Evolutionary conservation across 2,329 filamentous ascomycete species (phyloP), one percentile per base, ranked within the genome.

Genomic region (Camptophora hylomeconis): DNA sequence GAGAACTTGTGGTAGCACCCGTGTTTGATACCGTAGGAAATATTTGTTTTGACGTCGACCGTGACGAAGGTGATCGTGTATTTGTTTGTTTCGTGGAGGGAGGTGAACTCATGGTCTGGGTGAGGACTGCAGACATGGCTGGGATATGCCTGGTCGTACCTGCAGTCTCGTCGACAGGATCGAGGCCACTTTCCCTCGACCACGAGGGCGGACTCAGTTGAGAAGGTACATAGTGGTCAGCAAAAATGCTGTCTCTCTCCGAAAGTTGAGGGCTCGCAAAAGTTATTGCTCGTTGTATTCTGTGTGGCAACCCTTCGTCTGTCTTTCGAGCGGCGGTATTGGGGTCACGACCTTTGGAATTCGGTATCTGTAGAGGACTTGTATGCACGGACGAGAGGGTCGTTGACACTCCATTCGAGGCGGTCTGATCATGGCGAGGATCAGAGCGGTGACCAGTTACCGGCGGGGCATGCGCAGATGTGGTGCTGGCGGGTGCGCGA

Each of bases 221-320:
- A 30, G 63, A 60, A 35, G 59, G 56, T 1, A 65, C 52, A 48
- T 74, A 75, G 40, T 69, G 68, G 18, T 69, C 73, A 29, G 70
- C 69, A 45, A 73, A 74, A 47, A 75, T 74, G 50, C 64, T 70
- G 49, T 75, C 70, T 43, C 70, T 56, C 50, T 75, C 70, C 15
- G 67, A 69, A 38, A 74, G 55, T 51, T 68, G 68, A 26, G 68
- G 67, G 17, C 47, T 49, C 26, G 55, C 38, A 35, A 36, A 40
- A 18, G 35, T 32, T 18, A 36, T 26, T 28, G 42, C 26, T 22
- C 39, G 24, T 11, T 22, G 29, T 17, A 36, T 20, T n/a, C 33
- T 38, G 32, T 36, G 23, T 19, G 26, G 21, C 15, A 34, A 24
- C 19, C 30, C 18, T 30, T 26, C 33, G 28, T 21, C 31, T 34